phyloP scores from a whole-genome alignment of 2,329 filamentous ascomycete species.

The Neonectria sp. region DNA sequence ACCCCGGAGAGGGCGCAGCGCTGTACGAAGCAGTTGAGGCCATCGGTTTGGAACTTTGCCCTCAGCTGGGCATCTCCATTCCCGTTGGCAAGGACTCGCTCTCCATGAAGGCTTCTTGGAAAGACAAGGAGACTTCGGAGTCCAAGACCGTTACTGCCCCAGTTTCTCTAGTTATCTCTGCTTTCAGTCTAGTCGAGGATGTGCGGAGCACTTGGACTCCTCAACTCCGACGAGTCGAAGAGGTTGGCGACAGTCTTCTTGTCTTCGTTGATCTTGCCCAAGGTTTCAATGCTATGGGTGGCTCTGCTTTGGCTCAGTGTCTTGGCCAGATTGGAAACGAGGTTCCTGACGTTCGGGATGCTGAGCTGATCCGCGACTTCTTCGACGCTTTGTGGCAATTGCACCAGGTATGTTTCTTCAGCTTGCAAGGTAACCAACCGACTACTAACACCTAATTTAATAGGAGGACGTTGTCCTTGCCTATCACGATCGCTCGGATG shows the following conservation, averaged over 20 bases:
- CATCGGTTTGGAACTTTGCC: slow-evolving; percentile 93
- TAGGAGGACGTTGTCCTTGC: slow-evolving; percentile 80
- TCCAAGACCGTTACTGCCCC: slow-evolving; percentile 92
- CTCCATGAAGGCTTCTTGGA: slow-evolving; percentile 99
- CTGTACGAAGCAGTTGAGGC: slow-evolving; percentile 95
- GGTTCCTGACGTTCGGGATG: slow-evolving; percentile 87
- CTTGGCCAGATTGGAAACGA: slow-evolving; percentile 89
- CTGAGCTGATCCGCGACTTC: slow-evolving; percentile 87
- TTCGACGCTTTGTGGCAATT: slow-evolving; percentile 85
- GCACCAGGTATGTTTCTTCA: slow-evolving; percentile 54
- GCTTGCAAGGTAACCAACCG: neutral
- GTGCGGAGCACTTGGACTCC: slow-evolving; percentile 95
- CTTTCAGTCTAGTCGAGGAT: slow-evolving; percentile 88
- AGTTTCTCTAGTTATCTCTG: slow-evolving; percentile 90
- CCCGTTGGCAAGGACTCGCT: slow-evolving; percentile 98
- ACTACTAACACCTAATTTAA: neutral
- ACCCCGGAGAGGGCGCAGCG: slow-evolving; percentile 91
- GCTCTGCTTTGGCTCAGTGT: slow-evolving; percentile 91
- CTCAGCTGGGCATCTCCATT: slow-evolving; percentile 90
- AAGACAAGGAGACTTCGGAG: slow-evolving; percentile 75
- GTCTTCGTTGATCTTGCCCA: slow-evolving; percentile 92
- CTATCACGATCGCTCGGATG: slow-evolving; percentile 95
- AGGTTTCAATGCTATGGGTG: slow-evolving; percentile 86
- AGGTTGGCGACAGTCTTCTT: slow-evolving; percentile 90
- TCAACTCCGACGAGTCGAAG: slow-evolving; percentile 84